These are phyloP conservation scores for Scalesia atractyloides DNA, from an alignment of 129 eudicot species.

Conservation along the genomic window DNA sequence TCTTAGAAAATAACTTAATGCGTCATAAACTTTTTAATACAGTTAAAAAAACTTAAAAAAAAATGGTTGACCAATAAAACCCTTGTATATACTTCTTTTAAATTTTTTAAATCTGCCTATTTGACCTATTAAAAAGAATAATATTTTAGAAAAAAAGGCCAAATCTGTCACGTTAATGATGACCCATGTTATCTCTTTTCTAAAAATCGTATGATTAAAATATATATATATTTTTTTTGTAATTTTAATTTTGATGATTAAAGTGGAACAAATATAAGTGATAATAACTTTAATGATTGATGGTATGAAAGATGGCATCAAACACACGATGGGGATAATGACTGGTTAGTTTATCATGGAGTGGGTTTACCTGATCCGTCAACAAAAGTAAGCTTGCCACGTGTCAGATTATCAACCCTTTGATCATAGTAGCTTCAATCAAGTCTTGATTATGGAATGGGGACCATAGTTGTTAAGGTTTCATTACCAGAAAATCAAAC, in stretches of 20 bases:
- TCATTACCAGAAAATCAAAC: neutral
- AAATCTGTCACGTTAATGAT: neutral
- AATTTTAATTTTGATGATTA: neutral
- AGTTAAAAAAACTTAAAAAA: neutral
- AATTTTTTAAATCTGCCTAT: neutral
- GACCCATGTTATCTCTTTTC: neutral
- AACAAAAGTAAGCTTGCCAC: slow-evolving; percentile 19
- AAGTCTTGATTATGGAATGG: slow-evolving; percentile 12
- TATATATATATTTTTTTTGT: neutral
- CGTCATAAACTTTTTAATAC: neutral
- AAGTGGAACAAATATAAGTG: slow-evolving; percentile 15
- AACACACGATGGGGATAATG: slow-evolving; percentile 28
- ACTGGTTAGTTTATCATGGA: slow-evolving; percentile 33
- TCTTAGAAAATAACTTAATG: neutral
- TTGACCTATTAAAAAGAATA: neutral
- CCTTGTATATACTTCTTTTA: neutral
- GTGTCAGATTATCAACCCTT: slow-evolving; percentile 24
- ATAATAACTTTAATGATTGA: slow-evolving; percentile 36
- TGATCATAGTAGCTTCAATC: slow-evolving; percentile 17
- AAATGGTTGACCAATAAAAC: neutral
- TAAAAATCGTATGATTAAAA: neutral
- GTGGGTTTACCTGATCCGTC: slow-evolving; percentile 31
- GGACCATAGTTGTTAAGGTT: slow-evolving; percentile 29
- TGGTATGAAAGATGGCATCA: slow-evolving; percentile 31
- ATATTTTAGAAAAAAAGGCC: neutral